Conservation (phyloP, 257 asterid genomes). For the Hygrophila difformis region DNA sequence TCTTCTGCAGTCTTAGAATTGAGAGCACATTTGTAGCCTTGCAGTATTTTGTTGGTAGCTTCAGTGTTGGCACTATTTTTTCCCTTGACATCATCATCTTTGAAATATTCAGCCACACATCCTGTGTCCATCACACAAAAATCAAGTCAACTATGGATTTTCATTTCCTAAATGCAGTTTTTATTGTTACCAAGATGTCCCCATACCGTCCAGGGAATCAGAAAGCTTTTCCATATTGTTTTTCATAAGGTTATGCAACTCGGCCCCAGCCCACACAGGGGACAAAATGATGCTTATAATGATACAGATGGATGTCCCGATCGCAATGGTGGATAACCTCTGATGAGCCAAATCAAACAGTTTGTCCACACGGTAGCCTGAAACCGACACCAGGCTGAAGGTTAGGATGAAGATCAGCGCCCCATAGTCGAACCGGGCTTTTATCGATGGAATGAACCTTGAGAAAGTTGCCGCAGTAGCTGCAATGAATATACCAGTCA, state of each 20-base stretch:
- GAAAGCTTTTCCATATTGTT: slow-evolving; percentile 62
- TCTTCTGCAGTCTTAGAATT: slow-evolving; percentile 72
- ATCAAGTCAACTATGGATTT: neutral
- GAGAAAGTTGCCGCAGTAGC: slow-evolving; percentile 79
- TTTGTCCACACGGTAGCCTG: slow-evolving; percentile 76
- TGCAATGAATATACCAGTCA: slow-evolving; percentile 24
- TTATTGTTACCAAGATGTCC: neutral
- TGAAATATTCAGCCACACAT: slow-evolving; percentile 42
- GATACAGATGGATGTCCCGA: slow-evolving; percentile 70
- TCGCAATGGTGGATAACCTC: slow-evolving; percentile 60
- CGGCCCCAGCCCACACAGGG: slow-evolving; percentile 87
- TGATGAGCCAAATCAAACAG: slow-evolving; percentile 59
- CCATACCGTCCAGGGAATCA: slow-evolving; percentile 69
- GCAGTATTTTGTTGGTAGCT: slow-evolving; percentile 24
- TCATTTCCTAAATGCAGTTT: neutral
- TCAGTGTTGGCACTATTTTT: slow-evolving; percentile 12
- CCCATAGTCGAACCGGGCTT: slow-evolving; percentile 75
- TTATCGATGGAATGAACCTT: slow-evolving; percentile 67
- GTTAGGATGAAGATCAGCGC: slow-evolving; percentile 78
- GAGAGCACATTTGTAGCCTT: slow-evolving; percentile 55
- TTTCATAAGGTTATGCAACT: slow-evolving; percentile 53
- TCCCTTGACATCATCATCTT: slow-evolving; percentile 10
- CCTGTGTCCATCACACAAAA: slow-evolving; percentile 19
- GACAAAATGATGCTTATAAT: slow-evolving; percentile 38
- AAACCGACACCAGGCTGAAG: slow-evolving; percentile 73